A percentile compares a stretch with the other conserved stretches of the same genome.
Evolutionary conservation across 2,329 filamentous ascomycete species (phyloP).

Genomic region (Cytospora piceicola): DNA sequence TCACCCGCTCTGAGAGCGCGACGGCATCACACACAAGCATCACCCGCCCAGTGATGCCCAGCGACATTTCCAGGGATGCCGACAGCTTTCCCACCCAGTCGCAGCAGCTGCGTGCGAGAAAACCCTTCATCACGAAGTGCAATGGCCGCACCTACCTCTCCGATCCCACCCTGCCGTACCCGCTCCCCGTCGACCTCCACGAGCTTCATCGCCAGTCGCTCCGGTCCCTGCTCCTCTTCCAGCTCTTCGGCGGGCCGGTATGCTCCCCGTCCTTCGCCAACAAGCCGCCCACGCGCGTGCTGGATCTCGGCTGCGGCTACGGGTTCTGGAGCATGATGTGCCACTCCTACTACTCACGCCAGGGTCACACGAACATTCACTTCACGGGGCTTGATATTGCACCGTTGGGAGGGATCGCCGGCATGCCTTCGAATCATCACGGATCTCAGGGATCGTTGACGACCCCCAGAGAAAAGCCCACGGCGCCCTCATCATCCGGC

Average conservation of each 20-base stretch:
- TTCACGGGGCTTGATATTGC: conserved; percentile 86
- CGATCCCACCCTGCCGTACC: conserved; percentile 73
- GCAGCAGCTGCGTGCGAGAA: conserved; percentile 38
- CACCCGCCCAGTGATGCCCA: conserved; percentile 52
- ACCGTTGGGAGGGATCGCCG: conserved; percentile 47
- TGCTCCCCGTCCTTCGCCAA: conserved; percentile 70
- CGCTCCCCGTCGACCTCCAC: conserved; percentile 83
- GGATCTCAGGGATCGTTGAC: neutral
- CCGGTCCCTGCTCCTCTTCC: conserved; percentile 78
- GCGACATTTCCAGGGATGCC: conserved; percentile 48
- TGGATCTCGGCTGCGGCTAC: conserved; percentile 86
- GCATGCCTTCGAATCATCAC: conserved; percentile 5
- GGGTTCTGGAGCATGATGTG: conserved; percentile 91
- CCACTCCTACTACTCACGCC: conserved; percentile 74
- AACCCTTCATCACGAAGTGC: conserved; percentile 66
- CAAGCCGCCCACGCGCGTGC: conserved; percentile 73
- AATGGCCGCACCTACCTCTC: conserved; percentile 84
- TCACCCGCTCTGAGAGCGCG: conserved; percentile 52
- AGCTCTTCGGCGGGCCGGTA: conserved; percentile 79
- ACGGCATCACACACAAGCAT: conserved; percentile 48
- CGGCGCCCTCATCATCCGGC: conserved; percentile 28
- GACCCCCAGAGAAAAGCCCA: conserved; percentile 17
- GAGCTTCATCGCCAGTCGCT: conserved; percentile 89
- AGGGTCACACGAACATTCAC: conserved; percentile 69
- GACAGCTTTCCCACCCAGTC: conserved; percentile 45